These are phyloP conservation scores for Graphilbum fragrans DNA, from an alignment of 2,329 filamentous ascomycete species.

Conservation along the genomic window DNA sequence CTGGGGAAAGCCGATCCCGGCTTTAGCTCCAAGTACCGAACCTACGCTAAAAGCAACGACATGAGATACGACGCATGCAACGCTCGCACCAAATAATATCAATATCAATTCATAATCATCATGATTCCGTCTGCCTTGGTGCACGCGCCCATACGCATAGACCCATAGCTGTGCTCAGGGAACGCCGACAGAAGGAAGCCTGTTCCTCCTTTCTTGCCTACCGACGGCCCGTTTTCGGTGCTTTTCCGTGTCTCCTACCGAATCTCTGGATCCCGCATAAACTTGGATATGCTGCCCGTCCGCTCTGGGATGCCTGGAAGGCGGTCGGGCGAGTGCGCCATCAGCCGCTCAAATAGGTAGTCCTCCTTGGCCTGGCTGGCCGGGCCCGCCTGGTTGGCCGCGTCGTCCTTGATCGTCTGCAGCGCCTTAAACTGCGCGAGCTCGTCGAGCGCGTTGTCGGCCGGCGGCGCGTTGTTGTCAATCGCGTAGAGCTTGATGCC, in stretches of 20 bases:
- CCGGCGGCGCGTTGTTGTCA: constrained; percentile 33
- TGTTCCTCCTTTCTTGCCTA: too few relatives aligned
- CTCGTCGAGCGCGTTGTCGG: constrained; percentile 21
- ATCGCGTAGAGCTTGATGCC: constrained; percentile 76
- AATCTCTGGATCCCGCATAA: constrained; percentile 29
- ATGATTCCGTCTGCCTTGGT: too few relatives aligned
- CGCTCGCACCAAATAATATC: too few relatives aligned
- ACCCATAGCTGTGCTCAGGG: too few relatives aligned
- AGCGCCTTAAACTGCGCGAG: constrained; percentile 18
- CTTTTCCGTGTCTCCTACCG: constrained; percentile 19
- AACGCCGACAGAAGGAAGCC: too few relatives aligned
- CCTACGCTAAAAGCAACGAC: too few relatives aligned
- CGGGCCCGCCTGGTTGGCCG: too few relatives aligned
- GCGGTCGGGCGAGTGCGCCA: constrained; percentile 16
- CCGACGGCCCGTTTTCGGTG: too few relatives aligned
- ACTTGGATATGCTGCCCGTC: constrained; percentile 22
- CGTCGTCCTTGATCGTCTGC: constrained; percentile 15
- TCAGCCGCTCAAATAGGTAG: constrained; percentile 19
- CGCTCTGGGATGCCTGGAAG: constrained; percentile 15
- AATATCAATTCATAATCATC: too few relatives aligned
- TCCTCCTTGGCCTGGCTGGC: constrained; percentile 20
- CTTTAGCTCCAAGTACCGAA: too few relatives aligned
- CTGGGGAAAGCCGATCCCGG: neutral
- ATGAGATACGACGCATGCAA: too few relatives aligned
- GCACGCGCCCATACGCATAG: too few relatives aligned